Percentiles rank a stretch among this genome's conserved stretches.
Evolutionary conservation across 1,284 basidiomycete genomes (phyloP).

Genomic region (Pholiota adiposa): DNA sequence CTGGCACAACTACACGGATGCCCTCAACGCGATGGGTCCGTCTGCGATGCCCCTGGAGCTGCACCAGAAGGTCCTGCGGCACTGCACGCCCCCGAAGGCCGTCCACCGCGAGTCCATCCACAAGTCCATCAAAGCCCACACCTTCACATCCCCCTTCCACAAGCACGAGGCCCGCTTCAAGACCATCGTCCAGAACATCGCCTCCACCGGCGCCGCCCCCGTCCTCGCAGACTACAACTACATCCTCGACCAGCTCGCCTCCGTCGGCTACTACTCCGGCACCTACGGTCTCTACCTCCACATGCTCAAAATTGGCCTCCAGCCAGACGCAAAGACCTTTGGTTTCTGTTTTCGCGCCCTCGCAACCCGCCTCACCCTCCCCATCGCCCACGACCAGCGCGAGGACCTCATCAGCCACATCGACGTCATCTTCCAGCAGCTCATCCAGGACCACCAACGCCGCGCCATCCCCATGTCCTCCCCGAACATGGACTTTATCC

Average conservation of each 20-base stretch:
- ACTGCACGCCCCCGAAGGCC: slow-evolving; percentile 53
- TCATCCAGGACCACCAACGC: slow-evolving; percentile 61
- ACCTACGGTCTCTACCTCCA: slow-evolving; percentile 64
- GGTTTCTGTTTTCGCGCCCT: slow-evolving; percentile 69
- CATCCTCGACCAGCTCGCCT: slow-evolving; percentile 72
- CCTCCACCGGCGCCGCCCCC: slow-evolving; percentile 52
- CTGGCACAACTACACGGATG: slow-evolving; percentile 64
- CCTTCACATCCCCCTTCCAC: slow-evolving; percentile 43
- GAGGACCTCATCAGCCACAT: slow-evolving; percentile 42
- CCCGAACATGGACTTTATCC: slow-evolving; percentile 62
- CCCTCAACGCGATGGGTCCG: slow-evolving; percentile 50
- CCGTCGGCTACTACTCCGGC: slow-evolving; percentile 66
- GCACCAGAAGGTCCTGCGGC: slow-evolving; percentile 70
- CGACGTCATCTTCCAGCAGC: slow-evolving; percentile 47
- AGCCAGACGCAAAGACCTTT: slow-evolving; percentile 58
- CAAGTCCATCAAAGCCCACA: slow-evolving; percentile 40
- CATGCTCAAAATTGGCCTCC: slow-evolving; percentile 42
- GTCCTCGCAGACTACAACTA: slow-evolving; percentile 72
- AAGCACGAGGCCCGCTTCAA: slow-evolving; percentile 66
- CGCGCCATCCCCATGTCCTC: slow-evolving; percentile 53
- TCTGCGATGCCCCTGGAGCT: slow-evolving; percentile 60
- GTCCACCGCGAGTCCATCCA: slow-evolving; percentile 49
- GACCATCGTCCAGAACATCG: slow-evolving; percentile 69
- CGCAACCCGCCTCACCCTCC: slow-evolving; percentile 65
- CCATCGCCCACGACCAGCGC: slow-evolving; percentile 43